A percentile compares a stretch with the other conserved stretches of the same genome.
phyloP scores from a whole-genome alignment of 257 asterid species.

The Capsicum pubescens region DNA sequence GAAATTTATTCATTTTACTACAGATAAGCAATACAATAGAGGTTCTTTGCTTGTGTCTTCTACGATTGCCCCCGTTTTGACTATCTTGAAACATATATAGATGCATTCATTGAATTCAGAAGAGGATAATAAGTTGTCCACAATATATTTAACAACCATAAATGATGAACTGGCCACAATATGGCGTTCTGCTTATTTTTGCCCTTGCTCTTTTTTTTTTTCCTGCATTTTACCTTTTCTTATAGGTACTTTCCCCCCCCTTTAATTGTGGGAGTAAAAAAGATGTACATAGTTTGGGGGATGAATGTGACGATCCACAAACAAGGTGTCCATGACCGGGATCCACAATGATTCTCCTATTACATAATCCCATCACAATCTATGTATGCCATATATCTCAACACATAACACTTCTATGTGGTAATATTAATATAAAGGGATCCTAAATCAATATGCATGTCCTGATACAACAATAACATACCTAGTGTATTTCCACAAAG shows the following conservation, averaged over 20 bases:
- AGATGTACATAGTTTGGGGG: not conserved
- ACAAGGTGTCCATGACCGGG: not conserved
- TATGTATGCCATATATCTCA: not conserved
- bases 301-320: not conserved
- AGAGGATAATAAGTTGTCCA: constrained; percentile 18
- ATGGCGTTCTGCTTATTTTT: not conserved
- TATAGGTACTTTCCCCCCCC: not conserved
- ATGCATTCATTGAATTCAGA: constrained; percentile 3
- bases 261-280: not conserved
- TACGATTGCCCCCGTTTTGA: not conserved
- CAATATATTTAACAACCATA: not conserved
- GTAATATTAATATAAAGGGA: not conserved
- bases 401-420: not conserved
- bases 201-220: not conserved
- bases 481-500: no score
- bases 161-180: not conserved
- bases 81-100: not conserved
- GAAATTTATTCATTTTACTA: not conserved
- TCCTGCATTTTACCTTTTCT: not conserved
- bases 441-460: not conserved
- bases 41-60: not conserved
- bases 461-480: not conserved
- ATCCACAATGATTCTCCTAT: not conserved
- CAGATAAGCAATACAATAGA: not conserved
- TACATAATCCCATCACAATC: not conserved